Base-by-base conservation (phyloP, 371 early-diverging fungal genomes). In the Lichtheimia ramosa region DNA sequence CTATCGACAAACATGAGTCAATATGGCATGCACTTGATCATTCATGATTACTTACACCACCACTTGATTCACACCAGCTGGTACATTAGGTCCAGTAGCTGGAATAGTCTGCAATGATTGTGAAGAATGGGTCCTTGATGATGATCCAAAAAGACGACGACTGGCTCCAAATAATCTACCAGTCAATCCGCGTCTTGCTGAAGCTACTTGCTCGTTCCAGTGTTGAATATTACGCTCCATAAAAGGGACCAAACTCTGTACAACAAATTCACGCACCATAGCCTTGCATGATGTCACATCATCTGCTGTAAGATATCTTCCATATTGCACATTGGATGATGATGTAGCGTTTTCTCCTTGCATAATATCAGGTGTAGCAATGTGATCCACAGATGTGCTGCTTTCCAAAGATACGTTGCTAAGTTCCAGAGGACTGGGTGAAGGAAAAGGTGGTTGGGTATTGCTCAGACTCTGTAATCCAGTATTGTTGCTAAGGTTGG, bases 141-240 rank as follows among this genome's bases (percentile, higher is more conserved):
- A 63, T 3, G 86, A 68, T 39, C 92, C 91, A 75, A 97, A 93
- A 56, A 93, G 90, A 50, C 92, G 83, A 16, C 90, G 83, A 55
- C 91, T 82, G 0, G 89, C 95, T 5, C 86, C 91, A 63, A 94
- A 92, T 16, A 97, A 74, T 2, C 96, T 83, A 8, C 96, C 96
- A 0, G 96, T 92, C 41, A 98, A 65, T 1, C 97, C 96, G 48
- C 95, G 83, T 53, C 98, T 83, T 12, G 92, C 82, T 54, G 85
- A 86, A 3, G 94, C 96, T 0, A 96, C 90, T 73, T 95, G 94
- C 58, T 96, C 97, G 69, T 94, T 95, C 88, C 94, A 92, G 50
- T 85, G 83, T 28, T 91, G 89, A 54, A 96, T 86, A 56, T 84
- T 89, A 20, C 92, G 80, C 64, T 96, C 93, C 96, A 96, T 94